Conservation (phyloP, 768 basidiomycete genomes). For the Leucocoprinus leucothites region DNA sequence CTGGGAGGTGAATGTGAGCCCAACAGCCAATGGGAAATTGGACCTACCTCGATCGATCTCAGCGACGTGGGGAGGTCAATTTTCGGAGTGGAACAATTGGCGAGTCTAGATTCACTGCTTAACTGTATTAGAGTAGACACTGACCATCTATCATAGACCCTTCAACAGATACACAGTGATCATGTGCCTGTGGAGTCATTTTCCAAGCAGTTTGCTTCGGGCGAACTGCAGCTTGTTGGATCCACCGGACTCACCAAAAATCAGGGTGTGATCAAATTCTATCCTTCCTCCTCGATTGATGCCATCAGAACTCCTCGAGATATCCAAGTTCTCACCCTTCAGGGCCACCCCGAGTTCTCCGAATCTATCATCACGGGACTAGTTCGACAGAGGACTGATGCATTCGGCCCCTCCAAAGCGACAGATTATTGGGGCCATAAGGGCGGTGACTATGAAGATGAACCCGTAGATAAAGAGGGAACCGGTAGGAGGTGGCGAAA, state of each 20-base stretch:
- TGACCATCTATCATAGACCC: conserved; percentile 40
- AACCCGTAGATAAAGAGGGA: conserved; percentile 27
- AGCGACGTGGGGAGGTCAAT: conserved; percentile 66
- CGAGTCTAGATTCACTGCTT: conserved; percentile 16
- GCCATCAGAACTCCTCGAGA: conserved; percentile 17
- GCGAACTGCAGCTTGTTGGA: conserved; percentile 56
- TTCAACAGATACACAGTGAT: conserved; percentile 89
- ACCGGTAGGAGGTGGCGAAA: conserved; percentile 28
- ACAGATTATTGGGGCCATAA: conserved; percentile 13
- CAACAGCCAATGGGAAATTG: conserved; percentile 75
- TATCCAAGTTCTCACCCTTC: conserved; percentile 34
- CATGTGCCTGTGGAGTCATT: too few species aligned
- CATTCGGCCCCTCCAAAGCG: conserved; percentile 40
- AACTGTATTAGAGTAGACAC: not conserved
- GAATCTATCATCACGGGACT: conserved; percentile 52
- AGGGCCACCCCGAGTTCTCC: conserved; percentile 91
- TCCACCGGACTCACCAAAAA: conserved; percentile 51
- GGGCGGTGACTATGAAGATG: not conserved
- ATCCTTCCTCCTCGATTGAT: not conserved
- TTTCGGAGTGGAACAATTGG: conserved; percentile 48
- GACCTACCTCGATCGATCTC: conserved; percentile 63
- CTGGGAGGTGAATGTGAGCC: conserved; percentile 67
- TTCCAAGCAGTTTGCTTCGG: conserved; percentile 39
- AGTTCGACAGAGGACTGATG: conserved; percentile 42
- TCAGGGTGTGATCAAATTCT: conserved; percentile 71